A percentile compares a stretch with the other conserved stretches of the same genome.
Conservation (phyloP, 768 basidiomycete genomes). For the Terana coerulea region DNA sequence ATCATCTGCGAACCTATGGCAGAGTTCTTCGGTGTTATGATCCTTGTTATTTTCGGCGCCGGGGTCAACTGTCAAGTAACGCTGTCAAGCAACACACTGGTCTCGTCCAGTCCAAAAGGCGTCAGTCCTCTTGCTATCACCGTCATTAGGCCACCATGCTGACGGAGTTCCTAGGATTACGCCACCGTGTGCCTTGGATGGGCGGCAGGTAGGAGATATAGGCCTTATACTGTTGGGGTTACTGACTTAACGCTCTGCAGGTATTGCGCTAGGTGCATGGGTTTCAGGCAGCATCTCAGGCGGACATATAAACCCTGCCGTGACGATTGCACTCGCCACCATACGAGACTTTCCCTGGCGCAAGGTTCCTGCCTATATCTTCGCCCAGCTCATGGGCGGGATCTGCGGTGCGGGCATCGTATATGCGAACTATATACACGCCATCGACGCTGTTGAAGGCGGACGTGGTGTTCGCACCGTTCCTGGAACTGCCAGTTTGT, state of each 20-base stretch:
- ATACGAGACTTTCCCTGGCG: constrained; percentile 76
- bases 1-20: constrained; percentile 55
- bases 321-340: constrained; percentile 66
- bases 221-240: not conserved
- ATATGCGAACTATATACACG: constrained; percentile 65
- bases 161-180: constrained; percentile 32
- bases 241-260: constrained; percentile 20
- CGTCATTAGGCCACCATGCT: not conserved
- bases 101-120: constrained; percentile 36
- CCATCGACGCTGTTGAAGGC: constrained; percentile 63
- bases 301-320: constrained; percentile 50
- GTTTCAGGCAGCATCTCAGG: constrained; percentile 63
- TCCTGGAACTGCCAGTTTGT: constrained; percentile 51
- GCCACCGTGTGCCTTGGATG: constrained; percentile 53
- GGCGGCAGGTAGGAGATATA: constrained; percentile 39
- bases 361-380: constrained; percentile 70
- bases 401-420: constrained; percentile 54
- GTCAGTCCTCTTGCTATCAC: constrained; percentile 30
- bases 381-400: constrained; percentile 60
- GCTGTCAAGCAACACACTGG: constrained; percentile 1
- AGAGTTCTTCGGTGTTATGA: constrained; percentile 17
- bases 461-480: constrained; percentile 50
- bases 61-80: constrained; percentile 11
- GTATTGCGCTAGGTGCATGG: constrained; percentile 67
- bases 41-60: constrained; percentile 13